These are phyloP conservation scores for Nemania sp. DNA, from an alignment of 2,329 filamentous ascomycete species.

Conservation along the genomic window DNA sequence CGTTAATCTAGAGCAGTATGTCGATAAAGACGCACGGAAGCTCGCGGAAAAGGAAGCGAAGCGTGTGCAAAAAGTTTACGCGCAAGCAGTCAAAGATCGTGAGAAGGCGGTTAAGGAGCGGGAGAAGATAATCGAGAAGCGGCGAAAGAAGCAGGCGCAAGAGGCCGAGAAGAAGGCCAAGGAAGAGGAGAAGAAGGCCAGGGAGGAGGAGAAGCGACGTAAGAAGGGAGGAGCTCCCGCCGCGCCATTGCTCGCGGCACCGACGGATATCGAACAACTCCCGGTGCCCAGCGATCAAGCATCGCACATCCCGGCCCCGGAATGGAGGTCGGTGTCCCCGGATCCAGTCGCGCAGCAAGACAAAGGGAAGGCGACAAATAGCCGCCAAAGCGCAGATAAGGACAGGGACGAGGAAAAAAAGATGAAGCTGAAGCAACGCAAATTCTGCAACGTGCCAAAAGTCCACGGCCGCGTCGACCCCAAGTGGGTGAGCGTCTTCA, in stretches of 20 bases:
- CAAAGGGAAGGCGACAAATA: constrained; percentile 27
- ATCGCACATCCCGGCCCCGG: background rate
- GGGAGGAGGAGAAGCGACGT: too few species aligned
- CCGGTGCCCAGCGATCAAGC: background rate
- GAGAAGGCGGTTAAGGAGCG: constrained; percentile 67
- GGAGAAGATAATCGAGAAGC: constrained; percentile 62
- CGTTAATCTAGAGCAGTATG: constrained; percentile 62
- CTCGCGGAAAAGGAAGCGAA: constrained; percentile 71
- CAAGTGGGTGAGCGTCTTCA: constrained; percentile 78
- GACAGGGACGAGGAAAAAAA: constrained; percentile 18
- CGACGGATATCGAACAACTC: constrained; percentile 1
- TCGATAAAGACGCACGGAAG: constrained; percentile 68
- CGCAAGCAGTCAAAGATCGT: constrained; percentile 68
- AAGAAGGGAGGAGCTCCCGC: constrained; percentile 24
- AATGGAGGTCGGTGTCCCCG: constrained; percentile 18
- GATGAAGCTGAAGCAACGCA: constrained; percentile 60
- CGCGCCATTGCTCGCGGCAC: background rate
- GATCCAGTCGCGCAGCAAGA: background rate
- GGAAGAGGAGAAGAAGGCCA: constrained; percentile 42
- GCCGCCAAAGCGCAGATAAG: background rate
- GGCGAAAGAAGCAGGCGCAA: constrained; percentile 51
- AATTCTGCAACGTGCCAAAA: constrained; percentile 76
- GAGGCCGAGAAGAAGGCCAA: constrained; percentile 49
- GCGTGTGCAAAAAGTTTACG: constrained; percentile 65
- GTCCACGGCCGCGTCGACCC: constrained; percentile 63